phyloP scores from a whole-genome alignment of 768 basidiomycete genomes.

The Hypholoma fasciculare region DNA sequence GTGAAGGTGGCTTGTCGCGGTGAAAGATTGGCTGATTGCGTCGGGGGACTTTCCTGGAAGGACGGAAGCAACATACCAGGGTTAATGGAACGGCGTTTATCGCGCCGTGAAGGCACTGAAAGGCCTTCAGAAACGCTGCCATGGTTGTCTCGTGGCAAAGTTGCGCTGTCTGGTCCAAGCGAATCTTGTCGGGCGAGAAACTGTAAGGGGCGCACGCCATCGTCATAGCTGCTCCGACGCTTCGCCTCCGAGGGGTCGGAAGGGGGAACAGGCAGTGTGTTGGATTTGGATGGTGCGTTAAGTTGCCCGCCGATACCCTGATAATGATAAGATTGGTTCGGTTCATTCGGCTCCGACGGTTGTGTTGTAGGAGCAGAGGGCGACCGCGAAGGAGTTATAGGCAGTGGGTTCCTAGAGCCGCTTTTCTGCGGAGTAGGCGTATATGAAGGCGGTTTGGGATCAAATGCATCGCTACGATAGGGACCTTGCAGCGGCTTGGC shows the following conservation, averaged over 20 bases:
- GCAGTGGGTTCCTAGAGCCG: not conserved
- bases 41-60: slow-evolving; percentile 29
- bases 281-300: slow-evolving; percentile 33
- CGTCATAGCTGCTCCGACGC: slow-evolving; percentile 44
- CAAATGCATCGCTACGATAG: slow-evolving; percentile 39
- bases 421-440: slow-evolving; percentile 4
- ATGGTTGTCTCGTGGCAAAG: slow-evolving; percentile 13
- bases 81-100: slow-evolving; percentile 52
- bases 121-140: slow-evolving; percentile 25
- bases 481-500: slow-evolving; percentile 29
- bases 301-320: slow-evolving; percentile 1
- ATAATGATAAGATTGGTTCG: not conserved
- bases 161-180: slow-evolving; percentile 10
- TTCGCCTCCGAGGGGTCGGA: slow-evolving; percentile 21
- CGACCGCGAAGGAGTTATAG: slow-evolving; percentile 8
- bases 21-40: slow-evolving; percentile 22
- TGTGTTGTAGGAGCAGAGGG: slow-evolving; percentile 12
- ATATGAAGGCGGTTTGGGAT: slow-evolving; percentile 20
- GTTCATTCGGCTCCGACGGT: not conserved
- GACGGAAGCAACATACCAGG: slow-evolving; percentile 39
- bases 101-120: slow-evolving; percentile 37
- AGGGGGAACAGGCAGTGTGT: slow-evolving; percentile 39
- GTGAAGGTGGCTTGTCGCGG: slow-evolving; percentile 9
- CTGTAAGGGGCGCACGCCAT: slow-evolving; percentile 43
- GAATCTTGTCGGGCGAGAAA: slow-evolving; percentile 28